Base-by-base conservation (phyloP, 306 rosid species). In the Medicago lupulina region DNA sequence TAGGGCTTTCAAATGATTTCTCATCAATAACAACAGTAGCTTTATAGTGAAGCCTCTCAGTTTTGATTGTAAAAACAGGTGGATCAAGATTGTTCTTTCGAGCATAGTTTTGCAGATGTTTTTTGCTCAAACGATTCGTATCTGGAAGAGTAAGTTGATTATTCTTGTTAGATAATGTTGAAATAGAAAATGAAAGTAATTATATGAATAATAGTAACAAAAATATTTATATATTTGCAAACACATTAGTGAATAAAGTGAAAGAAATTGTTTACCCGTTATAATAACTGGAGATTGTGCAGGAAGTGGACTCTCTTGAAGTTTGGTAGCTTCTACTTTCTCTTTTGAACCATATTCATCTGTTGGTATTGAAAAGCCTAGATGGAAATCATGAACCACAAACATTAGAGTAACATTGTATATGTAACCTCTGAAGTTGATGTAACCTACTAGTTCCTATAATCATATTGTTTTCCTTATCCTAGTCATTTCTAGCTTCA, bases 61-160 rank as follows among this genome's bases (percentile, higher is more conserved):
- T 5, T 57, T 76, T 61, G 31, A 25, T 19, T 2, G 71, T 50
- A 57, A 61, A 82, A 41, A 65, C 19, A 21, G 83, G 79, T 7
- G 63, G 64, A 36, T 64, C 85, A 62, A 73, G 79, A 49, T 77
- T 64, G 58, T 50, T 81, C 72, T 54, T 67, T 19, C 2, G 73
- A 13, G 80, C 77, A 71, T 80, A 74, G 5, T 80, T 77, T 15
- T 64, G 83, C 14, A 67, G 73, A 78, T 70, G 84, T 36, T 12
- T 49, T 72, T 80, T 77, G 83, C 61, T 5, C 60, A 41, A 53
- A 60, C 41, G 43, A 47, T 55, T 23, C 23, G 38, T 63, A 49
- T 59, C 87, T 87, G 40, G 46, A 60, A 61, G 72, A 57, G 59
- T 49, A 40, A 62, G 18, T 64, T 34, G 43, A 47, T 21, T 58